phyloP scores from a whole-genome alignment of 306 rosid genomes.

The Senna siamea region DNA sequence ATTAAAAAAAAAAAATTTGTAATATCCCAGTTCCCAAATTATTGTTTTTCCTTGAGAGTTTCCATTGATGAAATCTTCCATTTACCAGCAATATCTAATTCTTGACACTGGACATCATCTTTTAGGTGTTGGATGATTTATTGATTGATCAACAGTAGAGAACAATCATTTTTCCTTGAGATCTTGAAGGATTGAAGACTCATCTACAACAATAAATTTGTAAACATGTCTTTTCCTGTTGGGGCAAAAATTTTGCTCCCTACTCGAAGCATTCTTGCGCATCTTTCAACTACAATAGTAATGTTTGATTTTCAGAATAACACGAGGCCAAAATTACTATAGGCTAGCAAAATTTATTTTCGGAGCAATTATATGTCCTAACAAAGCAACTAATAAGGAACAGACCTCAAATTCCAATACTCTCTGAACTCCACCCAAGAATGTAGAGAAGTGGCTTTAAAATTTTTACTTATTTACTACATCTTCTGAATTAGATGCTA shows the following conservation, averaged over 20 bases:
- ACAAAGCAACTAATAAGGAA: neutral
- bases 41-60: neutral
- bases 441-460: neutral
- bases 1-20: too few species aligned
- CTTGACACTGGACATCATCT: neutral
- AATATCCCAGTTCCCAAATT: too few species aligned
- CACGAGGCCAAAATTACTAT: neutral
- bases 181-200: neutral
- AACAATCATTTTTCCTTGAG: too few species aligned
- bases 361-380: neutral
- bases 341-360: neutral
- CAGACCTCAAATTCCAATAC: constrained; percentile 30
- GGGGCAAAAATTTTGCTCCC: neutral
- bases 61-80: neutral
- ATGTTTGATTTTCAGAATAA: neutral
- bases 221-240: neutral
- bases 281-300: neutral
- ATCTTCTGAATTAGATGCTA: constrained; percentile 10
- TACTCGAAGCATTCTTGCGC: too few species aligned
- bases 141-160: too few species aligned
- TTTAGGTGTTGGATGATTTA: neutral
- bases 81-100: neutral
- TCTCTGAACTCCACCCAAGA: neutral
- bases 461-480: neutral
- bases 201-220: neutral